These are phyloP conservation scores for Elaeis oleifera DNA, from an alignment of 202 grass and related monocot species.

Conservation along the genomic window DNA sequence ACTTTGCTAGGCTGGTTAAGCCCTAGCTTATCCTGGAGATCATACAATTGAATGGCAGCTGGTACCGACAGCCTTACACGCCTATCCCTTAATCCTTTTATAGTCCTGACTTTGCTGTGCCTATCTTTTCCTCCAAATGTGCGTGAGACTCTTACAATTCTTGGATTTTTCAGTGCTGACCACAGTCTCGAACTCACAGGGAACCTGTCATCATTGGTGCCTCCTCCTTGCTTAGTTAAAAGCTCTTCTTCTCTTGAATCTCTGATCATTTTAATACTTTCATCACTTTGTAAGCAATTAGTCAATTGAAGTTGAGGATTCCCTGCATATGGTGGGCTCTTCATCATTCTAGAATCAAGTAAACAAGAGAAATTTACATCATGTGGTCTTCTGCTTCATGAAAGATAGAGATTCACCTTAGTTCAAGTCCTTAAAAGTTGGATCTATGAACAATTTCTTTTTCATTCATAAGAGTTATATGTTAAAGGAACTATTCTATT, in stretches of 20 bases:
- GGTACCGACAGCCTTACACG: conserved; percentile 79
- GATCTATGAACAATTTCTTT: too few species aligned
- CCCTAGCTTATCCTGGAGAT: conserved; percentile 88
- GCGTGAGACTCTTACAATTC: conserved; percentile 86
- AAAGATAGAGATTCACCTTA: too few species aligned
- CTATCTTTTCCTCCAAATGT: conserved; percentile 90
- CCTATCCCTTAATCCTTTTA: conserved; percentile 73
- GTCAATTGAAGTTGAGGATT: not conserved
- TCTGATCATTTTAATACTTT: conserved; percentile 35
- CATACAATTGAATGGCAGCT: conserved; percentile 90
- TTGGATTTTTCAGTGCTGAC: conserved; percentile 56
- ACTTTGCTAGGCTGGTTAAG: conserved; percentile 91
- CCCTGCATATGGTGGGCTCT: too few species aligned
- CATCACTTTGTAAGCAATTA: conserved; percentile 27
- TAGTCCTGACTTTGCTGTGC: conserved; percentile 86
- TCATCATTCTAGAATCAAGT: too few species aligned
- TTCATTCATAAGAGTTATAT: too few species aligned
- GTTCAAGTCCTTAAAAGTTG: too few species aligned
- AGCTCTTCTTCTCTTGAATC: conserved; percentile 23
- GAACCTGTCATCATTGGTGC: not conserved
- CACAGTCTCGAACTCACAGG: conserved; percentile 43
- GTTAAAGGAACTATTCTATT: too few species aligned
- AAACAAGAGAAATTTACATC: too few species aligned
- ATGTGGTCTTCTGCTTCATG: too few species aligned
- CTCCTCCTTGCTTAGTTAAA: not conserved